Conservation (phyloP, 2,329 filamentous ascomycete species). For the Aureobasidium sp. region DNA sequence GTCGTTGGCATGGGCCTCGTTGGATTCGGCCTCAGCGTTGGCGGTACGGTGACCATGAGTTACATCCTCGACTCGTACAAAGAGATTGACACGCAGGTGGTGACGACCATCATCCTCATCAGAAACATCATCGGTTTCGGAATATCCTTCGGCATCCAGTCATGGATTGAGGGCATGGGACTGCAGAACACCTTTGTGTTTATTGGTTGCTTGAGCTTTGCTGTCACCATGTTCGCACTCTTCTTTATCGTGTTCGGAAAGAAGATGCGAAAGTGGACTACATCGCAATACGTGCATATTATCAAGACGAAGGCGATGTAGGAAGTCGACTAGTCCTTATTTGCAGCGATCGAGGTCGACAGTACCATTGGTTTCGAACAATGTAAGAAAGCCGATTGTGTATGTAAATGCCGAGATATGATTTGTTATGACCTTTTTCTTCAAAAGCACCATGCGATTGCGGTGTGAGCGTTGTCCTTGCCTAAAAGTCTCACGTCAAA, state of each 20-base stretch:
- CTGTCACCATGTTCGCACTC: slow-evolving; percentile 9
- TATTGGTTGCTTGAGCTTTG: slow-evolving; percentile 12
- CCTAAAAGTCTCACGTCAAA: neutral
- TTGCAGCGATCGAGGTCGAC: neutral
- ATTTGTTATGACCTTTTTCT: neutral
- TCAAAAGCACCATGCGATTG: neutral
- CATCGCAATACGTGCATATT: slow-evolving; percentile 1
- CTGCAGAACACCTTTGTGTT: slow-evolving; percentile 15
- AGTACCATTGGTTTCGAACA: neutral
- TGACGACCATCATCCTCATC: slow-evolving; percentile 18
- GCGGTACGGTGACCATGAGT: slow-evolving; percentile 15
- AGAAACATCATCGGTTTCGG: slow-evolving; percentile 17
- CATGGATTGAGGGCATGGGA: slow-evolving; percentile 14
- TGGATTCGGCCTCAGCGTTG: slow-evolving; percentile 15
- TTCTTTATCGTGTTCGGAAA: slow-evolving; percentile 15
- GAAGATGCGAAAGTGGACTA: slow-evolving; percentile 8
- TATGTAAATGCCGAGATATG: neutral
- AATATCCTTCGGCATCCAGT: slow-evolving; percentile 8
- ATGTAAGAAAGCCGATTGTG: neutral
- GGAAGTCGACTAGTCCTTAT: neutral
- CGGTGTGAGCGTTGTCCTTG: neutral
- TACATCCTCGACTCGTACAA: slow-evolving; percentile 19
- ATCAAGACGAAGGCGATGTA: slow-evolving; percentile 1
- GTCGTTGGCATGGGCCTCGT: slow-evolving; percentile 16
- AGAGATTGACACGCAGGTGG: slow-evolving; percentile 14